A percentile compares a stretch with the other conserved stretches of the same genome.
phyloP scores from a whole-genome alignment of 805 yeast genomes.

The Trichomonascus vanleenenianus region DNA sequence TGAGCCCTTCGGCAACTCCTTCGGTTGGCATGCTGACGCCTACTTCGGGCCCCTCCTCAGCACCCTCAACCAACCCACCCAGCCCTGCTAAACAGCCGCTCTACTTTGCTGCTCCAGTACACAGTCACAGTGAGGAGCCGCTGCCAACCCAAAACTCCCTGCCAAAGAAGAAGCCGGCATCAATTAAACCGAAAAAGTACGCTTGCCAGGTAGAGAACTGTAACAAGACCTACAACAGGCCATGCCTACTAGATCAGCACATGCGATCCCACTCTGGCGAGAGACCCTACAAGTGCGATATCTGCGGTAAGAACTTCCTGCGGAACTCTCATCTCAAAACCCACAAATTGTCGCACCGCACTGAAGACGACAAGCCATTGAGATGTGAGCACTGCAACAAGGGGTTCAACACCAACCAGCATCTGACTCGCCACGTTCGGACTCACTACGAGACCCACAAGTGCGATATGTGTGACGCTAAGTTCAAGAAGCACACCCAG shows the following conservation, averaged over 20 bases:
- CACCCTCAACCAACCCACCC: no score
- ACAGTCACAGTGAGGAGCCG: no score
- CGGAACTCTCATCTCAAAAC: constrained; percentile 75
- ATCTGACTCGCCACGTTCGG: constrained; percentile 70
- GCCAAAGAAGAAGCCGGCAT: no score
- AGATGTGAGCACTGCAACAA: constrained; percentile 70
- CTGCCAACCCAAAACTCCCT: no score
- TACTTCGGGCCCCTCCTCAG: no score
- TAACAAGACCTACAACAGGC: constrained; percentile 68
- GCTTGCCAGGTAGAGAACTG: constrained; percentile 61
- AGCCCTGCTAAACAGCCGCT: no score
- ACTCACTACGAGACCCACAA: constrained; percentile 64
- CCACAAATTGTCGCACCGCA: constrained; percentile 59
- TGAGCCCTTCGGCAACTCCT: no score
- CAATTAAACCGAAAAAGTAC: constrained; percentile 38
- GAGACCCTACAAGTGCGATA: constrained; percentile 63
- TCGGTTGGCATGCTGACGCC: no score
- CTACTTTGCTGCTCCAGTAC: no score
- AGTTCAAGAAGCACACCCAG: constrained; percentile 69
- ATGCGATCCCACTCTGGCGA: constrained; percentile 67
- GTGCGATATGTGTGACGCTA: constrained; percentile 58
- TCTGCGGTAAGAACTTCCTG: constrained; percentile 58
- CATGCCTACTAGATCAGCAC: constrained; percentile 79
- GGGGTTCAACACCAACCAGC: constrained; percentile 76
- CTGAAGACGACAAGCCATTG: constrained; percentile 51